Percentiles rank a stretch among this genome's conserved stretches.
These are phyloP conservation scores for Acrodontium crateriforme DNA, from an alignment of 2,329 filamentous ascomycete genomes.

Conservation along the genomic window DNA sequence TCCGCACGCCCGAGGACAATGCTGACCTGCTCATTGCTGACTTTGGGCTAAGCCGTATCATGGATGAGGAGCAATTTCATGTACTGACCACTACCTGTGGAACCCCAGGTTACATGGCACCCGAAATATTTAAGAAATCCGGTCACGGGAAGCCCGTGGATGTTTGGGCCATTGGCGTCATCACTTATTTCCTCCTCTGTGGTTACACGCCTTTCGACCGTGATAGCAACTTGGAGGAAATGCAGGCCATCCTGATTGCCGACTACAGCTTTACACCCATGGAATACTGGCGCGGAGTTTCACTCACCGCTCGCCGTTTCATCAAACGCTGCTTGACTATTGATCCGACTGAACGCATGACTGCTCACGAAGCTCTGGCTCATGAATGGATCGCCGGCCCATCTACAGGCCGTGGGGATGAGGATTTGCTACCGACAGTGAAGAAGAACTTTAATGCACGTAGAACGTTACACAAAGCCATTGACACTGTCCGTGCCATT, in stretches of 20 bases:
- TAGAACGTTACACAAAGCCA: slow-evolving; percentile 51
- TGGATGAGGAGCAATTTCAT: slow-evolving; percentile 98
- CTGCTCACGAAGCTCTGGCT: slow-evolving; percentile 61
- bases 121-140: slow-evolving; percentile 97
- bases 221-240: slow-evolving; percentile 94
- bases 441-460: slow-evolving; percentile 60
- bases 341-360: slow-evolving; percentile 77
- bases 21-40: slow-evolving; percentile 94
- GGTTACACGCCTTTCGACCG: slow-evolving; percentile 97
- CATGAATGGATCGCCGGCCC: slow-evolving; percentile 52
- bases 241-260: slow-evolving; percentile 94
- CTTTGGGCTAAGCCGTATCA: slow-evolving; percentile 89
- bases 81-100: slow-evolving; percentile 95
- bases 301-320: slow-evolving; percentile 70
- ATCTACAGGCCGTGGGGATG: slow-evolving; percentile 30
- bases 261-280: slow-evolving; percentile 91
- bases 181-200: slow-evolving; percentile 95
- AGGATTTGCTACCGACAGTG: slow-evolving; percentile 49
- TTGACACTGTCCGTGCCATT: slow-evolving; percentile 54
- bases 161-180: slow-evolving; percentile 95
- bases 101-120: slow-evolving; percentile 97
- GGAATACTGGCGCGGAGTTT: slow-evolving; percentile 95
- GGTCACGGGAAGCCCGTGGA: slow-evolving; percentile 97
- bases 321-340: slow-evolving; percentile 85
- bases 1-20: slow-evolving; percentile 94